A percentile compares a stretch with the other conserved stretches of the same genome.
Evolutionary conservation across 495 filamentous ascomycete species (phyloP).

Genomic region (Lindgomyces ingoldianus): DNA sequence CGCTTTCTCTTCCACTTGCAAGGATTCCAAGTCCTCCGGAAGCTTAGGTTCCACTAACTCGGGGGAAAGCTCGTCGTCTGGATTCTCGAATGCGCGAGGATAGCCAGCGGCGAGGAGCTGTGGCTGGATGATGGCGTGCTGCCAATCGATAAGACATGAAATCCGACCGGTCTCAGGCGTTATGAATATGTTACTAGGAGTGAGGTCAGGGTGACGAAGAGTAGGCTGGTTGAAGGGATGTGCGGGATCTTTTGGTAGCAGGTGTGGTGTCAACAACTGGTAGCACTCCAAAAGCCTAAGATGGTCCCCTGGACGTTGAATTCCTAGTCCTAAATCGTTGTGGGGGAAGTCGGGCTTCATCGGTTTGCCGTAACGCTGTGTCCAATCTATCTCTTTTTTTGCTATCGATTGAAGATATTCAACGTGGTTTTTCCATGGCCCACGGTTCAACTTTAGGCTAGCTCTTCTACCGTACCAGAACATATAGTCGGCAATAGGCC

Average conservation of each 20-base stretch:
- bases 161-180: constrained; percentile 40
- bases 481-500: constrained; percentile 44
- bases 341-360: constrained; percentile 34
- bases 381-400: constrained; percentile 37
- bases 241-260: constrained; percentile 24
- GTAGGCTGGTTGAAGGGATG: constrained; percentile 28
- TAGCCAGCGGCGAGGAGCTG: constrained; percentile 42
- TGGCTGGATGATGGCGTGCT: constrained; percentile 42
- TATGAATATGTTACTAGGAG: constrained; percentile 42
- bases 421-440: constrained; percentile 42
- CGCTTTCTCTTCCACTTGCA: constrained; percentile 29
- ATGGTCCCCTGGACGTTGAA: constrained; percentile 23
- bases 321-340: constrained; percentile 36
- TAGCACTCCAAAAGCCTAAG: constrained; percentile 39
- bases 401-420: constrained; percentile 22
- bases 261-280: constrained; percentile 37
- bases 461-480: constrained; percentile 46
- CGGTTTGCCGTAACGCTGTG: constrained; percentile 32
- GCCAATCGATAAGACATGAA: constrained; percentile 45
- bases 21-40: constrained; percentile 21
- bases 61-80: constrained; percentile 24
- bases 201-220: constrained; percentile 38
- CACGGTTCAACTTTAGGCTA: constrained; percentile 42
- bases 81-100: constrained; percentile 42
- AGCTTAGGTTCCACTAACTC: constrained; percentile 30